Percentiles rank a stretch among this genome's conserved stretches.
These are phyloP conservation scores for Pyrenochaeta sp. DNA, from an alignment of 2,329 filamentous ascomycete genomes.

Conservation along the genomic window DNA sequence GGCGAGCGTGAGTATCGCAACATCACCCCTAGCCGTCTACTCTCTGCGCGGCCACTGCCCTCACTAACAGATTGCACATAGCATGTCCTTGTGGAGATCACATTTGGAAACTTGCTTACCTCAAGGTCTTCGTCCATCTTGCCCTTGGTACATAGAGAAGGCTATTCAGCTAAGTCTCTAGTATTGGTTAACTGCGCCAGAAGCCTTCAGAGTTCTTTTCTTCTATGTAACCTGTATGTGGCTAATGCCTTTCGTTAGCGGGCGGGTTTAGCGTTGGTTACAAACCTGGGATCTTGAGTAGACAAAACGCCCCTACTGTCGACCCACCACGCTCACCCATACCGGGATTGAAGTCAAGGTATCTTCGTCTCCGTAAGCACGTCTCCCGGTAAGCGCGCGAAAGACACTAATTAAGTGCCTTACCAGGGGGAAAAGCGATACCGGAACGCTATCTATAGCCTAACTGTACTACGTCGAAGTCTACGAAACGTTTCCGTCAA, in stretches of 20 bases:
- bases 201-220: background rate
- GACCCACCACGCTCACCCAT: background rate
- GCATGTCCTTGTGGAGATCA: no score
- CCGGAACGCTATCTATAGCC: background rate
- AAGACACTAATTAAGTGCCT: background rate
- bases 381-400: background rate
- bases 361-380: background rate
- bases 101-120: no score
- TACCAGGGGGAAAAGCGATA: background rate
- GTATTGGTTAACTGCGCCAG: background rate
- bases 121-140: background rate
- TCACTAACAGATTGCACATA: background rate
- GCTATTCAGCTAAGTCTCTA: background rate
- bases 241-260: background rate
- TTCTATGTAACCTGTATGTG: background rate
- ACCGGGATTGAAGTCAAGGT: background rate
- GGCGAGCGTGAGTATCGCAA: background rate
- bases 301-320: background rate
- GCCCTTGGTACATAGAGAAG: background rate
- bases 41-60: background rate
- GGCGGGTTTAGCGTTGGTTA: background rate
- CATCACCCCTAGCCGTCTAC: background rate
- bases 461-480: background rate
- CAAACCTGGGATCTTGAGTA: background rate
- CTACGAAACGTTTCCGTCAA: background rate